Conservation (phyloP, 106 monocot species). For the Platanthera guangdongensis region DNA sequence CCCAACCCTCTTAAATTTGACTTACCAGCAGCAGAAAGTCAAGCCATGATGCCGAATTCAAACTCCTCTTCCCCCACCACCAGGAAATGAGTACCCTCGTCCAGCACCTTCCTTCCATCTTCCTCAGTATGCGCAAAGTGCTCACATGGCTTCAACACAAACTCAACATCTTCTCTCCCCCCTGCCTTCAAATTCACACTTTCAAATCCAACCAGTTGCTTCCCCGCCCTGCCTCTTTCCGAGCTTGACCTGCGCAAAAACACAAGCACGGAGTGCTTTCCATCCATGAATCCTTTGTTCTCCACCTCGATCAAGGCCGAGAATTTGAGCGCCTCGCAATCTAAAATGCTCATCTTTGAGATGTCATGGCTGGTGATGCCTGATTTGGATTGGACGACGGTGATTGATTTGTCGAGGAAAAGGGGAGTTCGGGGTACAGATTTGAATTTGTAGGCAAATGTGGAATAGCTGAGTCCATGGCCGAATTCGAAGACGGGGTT, state of each 20-base stretch:
- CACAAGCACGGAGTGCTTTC: constrained; percentile 62
- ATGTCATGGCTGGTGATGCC: constrained; percentile 17
- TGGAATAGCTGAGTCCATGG: constrained; percentile 86
- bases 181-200: constrained; percentile 38
- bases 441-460: constrained; percentile 42
- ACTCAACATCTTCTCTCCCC: constrained; percentile 30
- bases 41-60: constrained; percentile 29
- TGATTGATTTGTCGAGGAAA: constrained; percentile 27
- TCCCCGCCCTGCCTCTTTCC: constrained; percentile 23
- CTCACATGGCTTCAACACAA: constrained; percentile 57
- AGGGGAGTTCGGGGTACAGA: constrained; percentile 11
- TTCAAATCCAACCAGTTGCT: constrained; percentile 64
- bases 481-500: constrained; percentile 61
- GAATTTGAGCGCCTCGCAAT: constrained; percentile 45
- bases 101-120: constrained; percentile 58
- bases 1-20: background rate
- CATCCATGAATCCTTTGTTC: constrained; percentile 62
- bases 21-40: background rate
- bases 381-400: constrained; percentile 7
- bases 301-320: constrained; percentile 39
- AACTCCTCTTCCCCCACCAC: constrained; percentile 43
- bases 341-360: constrained; percentile 16
- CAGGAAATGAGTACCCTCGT: constrained; percentile 57
- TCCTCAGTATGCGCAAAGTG: constrained; percentile 34
- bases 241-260: constrained; percentile 29